Base-by-base conservation (phyloP, 2,329 filamentous ascomycete genomes). In the Chalara sp. region DNA sequence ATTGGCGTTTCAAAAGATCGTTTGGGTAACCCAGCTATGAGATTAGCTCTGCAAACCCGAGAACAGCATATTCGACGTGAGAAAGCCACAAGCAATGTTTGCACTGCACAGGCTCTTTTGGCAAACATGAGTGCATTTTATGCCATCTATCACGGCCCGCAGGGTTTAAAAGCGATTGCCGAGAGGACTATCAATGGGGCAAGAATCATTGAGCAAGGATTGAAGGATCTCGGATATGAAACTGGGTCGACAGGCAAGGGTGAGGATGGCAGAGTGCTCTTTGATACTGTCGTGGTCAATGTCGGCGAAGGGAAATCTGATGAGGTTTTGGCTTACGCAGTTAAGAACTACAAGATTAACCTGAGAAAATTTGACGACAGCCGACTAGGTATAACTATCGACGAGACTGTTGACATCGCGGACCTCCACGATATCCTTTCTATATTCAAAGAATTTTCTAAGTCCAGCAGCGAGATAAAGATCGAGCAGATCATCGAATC, bases 71-170 rank as follows among this genome's bases (percentile, higher is more conserved):
- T 97, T 66, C 81, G 92, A 58, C 81, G 92, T 63, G 92, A 97
- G 68, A 96, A 96, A 78, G 92, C 92, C 1, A 97, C 92, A 1
- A 96, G 90, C 74, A 97, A 97, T 65, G 91, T 96, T 53, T 97
- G 92, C 73, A 97, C 92, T 1, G 91, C 92, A 1, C 92, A 97
- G 70, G 92, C 92, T 6, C 74, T 97, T 30, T 76, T 96, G 47
- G 92, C 92, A 37, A 97, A 97, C 69, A 96, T 96, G 89, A 92
- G 83, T 60, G 89, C 91, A 49, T 86, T 96, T 73, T 97, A 96
- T 65, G 91, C 90, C 48, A 78, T 96, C 49, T 97, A 96, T 68
- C 92, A 97, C 66, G 92, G 92, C 4, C 92, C 92, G 1, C 70
- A 82, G 49, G 90, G 91, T 13, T 72, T 97, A 47, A 89, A 83